Conservation (phyloP, 2,329 filamentous ascomycete genomes). For the Beauveria bassiana region DNA sequence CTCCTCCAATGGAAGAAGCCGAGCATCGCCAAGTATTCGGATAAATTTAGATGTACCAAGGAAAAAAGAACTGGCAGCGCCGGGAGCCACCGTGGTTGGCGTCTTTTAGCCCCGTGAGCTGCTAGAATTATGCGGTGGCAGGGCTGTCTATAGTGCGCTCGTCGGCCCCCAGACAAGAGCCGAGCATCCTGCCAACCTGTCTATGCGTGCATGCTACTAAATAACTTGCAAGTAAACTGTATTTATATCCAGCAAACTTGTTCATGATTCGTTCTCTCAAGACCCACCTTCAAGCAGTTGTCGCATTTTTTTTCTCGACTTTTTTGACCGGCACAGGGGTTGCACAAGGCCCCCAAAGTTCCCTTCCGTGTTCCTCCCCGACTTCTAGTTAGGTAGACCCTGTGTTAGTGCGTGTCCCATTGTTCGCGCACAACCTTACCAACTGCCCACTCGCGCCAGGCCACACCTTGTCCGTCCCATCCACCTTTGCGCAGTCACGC, state of each 20-base stretch:
- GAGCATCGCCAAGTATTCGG: no score
- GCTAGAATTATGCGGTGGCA: background rate
- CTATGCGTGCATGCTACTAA: no score
- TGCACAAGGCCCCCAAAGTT: background rate
- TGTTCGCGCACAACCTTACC: no score
- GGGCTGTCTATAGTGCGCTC: background rate
- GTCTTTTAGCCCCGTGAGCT: background rate
- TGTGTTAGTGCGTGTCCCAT: background rate
- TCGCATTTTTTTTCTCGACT: no score
- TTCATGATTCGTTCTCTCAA: no score
- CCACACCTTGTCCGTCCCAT: background rate
- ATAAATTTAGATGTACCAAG: no score
- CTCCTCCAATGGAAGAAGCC: no score
- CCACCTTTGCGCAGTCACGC: constrained; percentile 23
- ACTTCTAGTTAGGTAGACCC: background rate
- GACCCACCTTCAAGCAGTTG: no score
- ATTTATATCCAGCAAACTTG: no score
- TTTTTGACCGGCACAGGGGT: background rate
- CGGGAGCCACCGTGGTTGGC: background rate
- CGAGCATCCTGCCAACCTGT: no score
- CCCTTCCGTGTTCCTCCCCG: background rate
- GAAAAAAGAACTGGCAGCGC: background rate
- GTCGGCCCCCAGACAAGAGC: background rate
- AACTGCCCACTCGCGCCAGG: no score
- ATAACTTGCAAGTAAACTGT: no score